Evolutionary conservation across 2,329 filamentous ascomycete genomes (phyloP).

Genomic region (Tolypocladium tundrense): DNA sequence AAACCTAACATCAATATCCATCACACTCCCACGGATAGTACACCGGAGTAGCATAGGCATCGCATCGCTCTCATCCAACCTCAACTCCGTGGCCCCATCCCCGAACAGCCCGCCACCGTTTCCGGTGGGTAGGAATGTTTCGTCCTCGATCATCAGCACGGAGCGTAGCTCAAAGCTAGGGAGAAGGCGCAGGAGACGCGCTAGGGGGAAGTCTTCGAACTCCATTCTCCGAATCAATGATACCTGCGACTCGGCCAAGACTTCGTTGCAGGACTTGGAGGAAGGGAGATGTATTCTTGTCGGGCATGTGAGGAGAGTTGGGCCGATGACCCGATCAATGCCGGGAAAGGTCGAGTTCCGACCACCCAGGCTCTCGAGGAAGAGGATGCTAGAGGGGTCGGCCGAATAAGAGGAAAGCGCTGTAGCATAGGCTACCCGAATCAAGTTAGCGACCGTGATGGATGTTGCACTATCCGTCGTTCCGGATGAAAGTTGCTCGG

Average conservation of each 20-base stretch:
- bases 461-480: not conserved
- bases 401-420: not conserved
- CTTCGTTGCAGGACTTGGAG: not conserved
- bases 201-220: not conserved
- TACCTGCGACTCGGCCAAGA: not conserved
- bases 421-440: not conserved
- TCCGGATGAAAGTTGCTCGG: not conserved
- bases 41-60: not conserved
- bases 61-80: not conserved
- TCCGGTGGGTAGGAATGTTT: not conserved
- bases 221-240: not conserved
- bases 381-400: not conserved
- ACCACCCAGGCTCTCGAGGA: not conserved
- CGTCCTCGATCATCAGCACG: not conserved
- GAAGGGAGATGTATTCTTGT: not conserved
- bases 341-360: not conserved
- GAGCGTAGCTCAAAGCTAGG: not conserved
- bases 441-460: not conserved
- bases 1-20: not conserved
- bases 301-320: not conserved
- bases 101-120: not conserved
- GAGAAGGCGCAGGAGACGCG: not conserved
- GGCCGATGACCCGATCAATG: not conserved
- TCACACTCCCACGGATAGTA: not conserved
- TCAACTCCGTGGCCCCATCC: not conserved